These are phyloP conservation scores for Rubroboletus pulcherrimus DNA, from an alignment of 768 basidiomycete species.

Conservation along the genomic window DNA sequence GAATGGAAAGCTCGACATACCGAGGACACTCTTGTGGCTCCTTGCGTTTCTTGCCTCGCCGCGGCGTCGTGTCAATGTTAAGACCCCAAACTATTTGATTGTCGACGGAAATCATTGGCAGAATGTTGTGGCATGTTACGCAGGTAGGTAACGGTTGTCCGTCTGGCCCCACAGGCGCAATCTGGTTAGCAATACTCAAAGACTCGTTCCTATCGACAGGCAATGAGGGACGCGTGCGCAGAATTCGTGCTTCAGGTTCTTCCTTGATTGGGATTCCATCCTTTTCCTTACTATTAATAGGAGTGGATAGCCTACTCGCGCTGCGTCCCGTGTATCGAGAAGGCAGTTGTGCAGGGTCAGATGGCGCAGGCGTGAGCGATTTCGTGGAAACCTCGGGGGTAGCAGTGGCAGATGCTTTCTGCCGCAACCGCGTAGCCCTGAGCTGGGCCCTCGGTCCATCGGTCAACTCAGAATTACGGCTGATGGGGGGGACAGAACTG, in stretches of 20 bases:
- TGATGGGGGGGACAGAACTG: conserved; percentile 27
- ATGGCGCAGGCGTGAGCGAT: conserved; percentile 35
- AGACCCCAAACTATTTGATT: conserved; percentile 74
- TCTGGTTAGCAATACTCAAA: conserved; percentile 38
- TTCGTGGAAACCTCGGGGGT: conserved; percentile 48
- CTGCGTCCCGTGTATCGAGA: conserved; percentile 29
- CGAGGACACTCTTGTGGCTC: conserved; percentile 70
- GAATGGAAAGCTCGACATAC: conserved; percentile 40
- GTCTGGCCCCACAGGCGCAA: conserved; percentile 54
- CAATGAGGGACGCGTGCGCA: conserved; percentile 46
- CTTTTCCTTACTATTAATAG: conserved; percentile 34
- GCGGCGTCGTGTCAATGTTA: conserved; percentile 43
- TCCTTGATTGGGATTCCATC: conserved; percentile 46
- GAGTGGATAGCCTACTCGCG: conserved; percentile 31
- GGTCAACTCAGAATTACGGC: conserved; percentile 26
- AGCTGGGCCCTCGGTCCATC: conserved; percentile 35
- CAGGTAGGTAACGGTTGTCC: conserved; percentile 70
- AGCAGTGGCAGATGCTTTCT: conserved; percentile 40
- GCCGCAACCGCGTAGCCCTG: conserved; percentile 55
- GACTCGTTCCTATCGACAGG: conserved; percentile 34
- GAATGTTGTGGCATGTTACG: conserved; percentile 62
- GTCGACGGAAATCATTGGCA: conserved; percentile 76
- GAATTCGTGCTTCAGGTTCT: conserved; percentile 43
- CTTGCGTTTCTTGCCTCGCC: conserved; percentile 53
- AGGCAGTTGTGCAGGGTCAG: conserved; percentile 24